Base-by-base conservation (phyloP, 768 basidiomycete species). In the Rhizopogon roseolus region DNA sequence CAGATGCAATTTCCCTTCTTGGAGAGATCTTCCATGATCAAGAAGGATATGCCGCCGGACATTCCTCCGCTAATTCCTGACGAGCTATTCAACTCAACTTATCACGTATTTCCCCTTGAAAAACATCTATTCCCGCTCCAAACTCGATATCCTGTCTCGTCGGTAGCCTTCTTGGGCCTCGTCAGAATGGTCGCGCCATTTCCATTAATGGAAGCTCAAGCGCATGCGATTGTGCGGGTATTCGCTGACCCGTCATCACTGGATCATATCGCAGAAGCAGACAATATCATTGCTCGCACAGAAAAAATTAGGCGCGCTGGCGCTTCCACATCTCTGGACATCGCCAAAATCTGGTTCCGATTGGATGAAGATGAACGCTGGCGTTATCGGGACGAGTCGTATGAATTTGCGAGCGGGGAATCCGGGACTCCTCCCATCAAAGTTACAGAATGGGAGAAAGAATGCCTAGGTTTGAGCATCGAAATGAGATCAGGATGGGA, bases 131-230 rank as follows among this genome's bases (percentile, higher is more conserved):
- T 90, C 61, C 90, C 90, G 0, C 57, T 91, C n/a, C 54, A 76
- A 73, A 42, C 54, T 60, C 34, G 55, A 60, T 41, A 77, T 72
- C 61, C 82, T 75, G 71, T 75, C 1, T 64, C 73, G 1, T 77
- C 77, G 5, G 62, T 90, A 40, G 86, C 81, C 7, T 90, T 93
- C 66, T 71, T 88, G 45, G 81, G 87, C 1, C 77, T 91, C 10
- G 75, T 74, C 0, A 64, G 73, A 29, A 71, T 73, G 28, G 81
- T 90, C 19, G 77, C 77, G 0, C 93, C 92, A 4, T 79, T 95
- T 54, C 91, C 90, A 1, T 62, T 93, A 0, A 74, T 85, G 43
- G 91, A 96, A 67, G 81, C 81, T 0, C 93, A 95, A 68, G 85
- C 86, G 0, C 80, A 78, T 0, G 86, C 82, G 2, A 75, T 81